Evolutionary conservation across 495 filamentous ascomycete genomes (phyloP).

Genomic region (Aspergillus baeticus): DNA sequence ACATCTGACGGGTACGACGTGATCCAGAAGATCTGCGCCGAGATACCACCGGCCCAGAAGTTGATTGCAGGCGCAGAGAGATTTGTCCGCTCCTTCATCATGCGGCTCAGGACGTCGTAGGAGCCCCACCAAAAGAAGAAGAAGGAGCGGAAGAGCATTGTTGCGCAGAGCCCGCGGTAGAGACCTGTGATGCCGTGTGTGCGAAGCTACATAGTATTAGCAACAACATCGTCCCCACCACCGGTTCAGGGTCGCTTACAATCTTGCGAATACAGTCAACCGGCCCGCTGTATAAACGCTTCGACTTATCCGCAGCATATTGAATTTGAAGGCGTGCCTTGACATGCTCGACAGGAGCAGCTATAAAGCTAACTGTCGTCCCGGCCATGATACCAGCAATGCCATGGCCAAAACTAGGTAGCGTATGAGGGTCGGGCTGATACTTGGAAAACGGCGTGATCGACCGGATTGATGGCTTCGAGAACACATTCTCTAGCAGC

Average conservation of each 20-base stretch:
- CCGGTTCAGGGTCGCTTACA: conserved; percentile 30
- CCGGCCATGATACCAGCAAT: conserved; percentile 86
- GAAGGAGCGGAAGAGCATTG: conserved; percentile 83
- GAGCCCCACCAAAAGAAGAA: conserved; percentile 98
- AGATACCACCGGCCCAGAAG: conserved; percentile 95
- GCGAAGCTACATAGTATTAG: conserved; percentile 28
- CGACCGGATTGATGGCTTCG: conserved; percentile 45
- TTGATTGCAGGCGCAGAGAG: conserved; percentile 80
- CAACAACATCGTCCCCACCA: not conserved
- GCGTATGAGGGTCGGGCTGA: conserved; percentile 37
- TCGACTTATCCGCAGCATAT: conserved; percentile 71
- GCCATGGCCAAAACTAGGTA: conserved; percentile 79
- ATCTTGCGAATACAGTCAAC: conserved; percentile 79
- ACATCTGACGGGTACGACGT: conserved; percentile 91
- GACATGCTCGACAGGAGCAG: conserved; percentile 91
- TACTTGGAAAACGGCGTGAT: conserved; percentile 33
- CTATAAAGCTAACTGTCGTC: conserved; percentile 85
- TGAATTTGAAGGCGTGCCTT: conserved; percentile 94
- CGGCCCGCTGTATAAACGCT: conserved; percentile 79
- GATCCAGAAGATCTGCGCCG: conserved; percentile 91
- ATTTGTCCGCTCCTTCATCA: conserved; percentile 62
- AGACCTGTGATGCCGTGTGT: conserved; percentile 74
- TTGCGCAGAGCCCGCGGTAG: conserved; percentile 82
- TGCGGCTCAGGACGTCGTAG: conserved; percentile 78
- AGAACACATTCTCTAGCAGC: conserved; percentile 76